Conservation (phyloP, 1,284 basidiomycete species). For the Cryptococcus sp. region DNA sequence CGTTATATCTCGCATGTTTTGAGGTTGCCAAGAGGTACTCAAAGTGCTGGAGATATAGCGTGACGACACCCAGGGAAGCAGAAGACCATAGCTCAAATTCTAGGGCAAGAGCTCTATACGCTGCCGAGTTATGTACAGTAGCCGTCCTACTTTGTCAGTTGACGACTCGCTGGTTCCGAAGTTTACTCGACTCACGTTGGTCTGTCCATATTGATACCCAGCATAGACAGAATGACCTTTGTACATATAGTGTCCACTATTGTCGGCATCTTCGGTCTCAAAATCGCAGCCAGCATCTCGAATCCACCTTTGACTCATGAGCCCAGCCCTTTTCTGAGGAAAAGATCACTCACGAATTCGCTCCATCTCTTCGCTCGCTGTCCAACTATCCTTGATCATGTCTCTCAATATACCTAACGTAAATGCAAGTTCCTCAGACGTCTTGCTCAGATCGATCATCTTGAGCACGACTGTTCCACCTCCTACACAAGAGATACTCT, state of each 20-base stretch:
- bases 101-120: constrained; percentile 76
- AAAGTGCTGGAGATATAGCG: constrained; percentile 72
- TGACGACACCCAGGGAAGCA: constrained; percentile 64
- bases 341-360: constrained; percentile 58
- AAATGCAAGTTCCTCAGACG: constrained; percentile 65
- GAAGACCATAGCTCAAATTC: constrained; percentile 87
- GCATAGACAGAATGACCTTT: constrained; percentile 72
- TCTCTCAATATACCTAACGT: constrained; percentile 70
- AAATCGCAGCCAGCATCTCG: constrained; percentile 71
- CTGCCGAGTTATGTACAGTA: constrained; percentile 72
- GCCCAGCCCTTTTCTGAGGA: not conserved
- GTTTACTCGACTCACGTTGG: constrained; percentile 56
- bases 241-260: constrained; percentile 72
- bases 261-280: constrained; percentile 64
- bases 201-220: constrained; percentile 75
- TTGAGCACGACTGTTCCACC: constrained; percentile 71
- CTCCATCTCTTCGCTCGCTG: constrained; percentile 88
- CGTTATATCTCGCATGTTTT: constrained; percentile 68
- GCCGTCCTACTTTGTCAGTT: constrained; percentile 58
- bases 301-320: constrained; percentile 64
- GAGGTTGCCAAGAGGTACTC: constrained; percentile 65
- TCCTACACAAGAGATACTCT: constrained; percentile 74
- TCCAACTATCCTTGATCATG: constrained; percentile 76
- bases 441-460: constrained; percentile 73
- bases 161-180: not conserved